phyloP scores from a whole-genome alignment of 2,329 filamentous ascomycete species.

The Phoma herbarum region DNA sequence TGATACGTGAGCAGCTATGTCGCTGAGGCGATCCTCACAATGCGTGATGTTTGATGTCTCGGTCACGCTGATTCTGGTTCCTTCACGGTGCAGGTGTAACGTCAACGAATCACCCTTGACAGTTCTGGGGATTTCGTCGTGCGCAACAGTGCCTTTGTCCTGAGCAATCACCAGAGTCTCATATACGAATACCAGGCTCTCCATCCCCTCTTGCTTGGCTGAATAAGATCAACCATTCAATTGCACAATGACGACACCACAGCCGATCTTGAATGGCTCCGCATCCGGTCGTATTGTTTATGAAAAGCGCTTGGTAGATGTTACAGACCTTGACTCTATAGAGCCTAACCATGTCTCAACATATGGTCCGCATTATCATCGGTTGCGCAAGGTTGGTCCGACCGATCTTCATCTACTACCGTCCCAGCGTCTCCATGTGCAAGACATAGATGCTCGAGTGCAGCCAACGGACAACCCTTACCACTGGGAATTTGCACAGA shows the following conservation, averaged over 20 bases:
- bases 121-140: neutral
- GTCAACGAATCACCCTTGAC: neutral
- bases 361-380: neutral
- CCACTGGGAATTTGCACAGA: slow-evolving; percentile 8
- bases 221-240: neutral
- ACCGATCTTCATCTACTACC: slow-evolving; percentile 1
- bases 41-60: neutral
- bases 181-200: neutral
- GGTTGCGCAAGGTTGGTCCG: neutral
- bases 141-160: slow-evolving; percentile 9
- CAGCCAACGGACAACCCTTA: slow-evolving; percentile 9
- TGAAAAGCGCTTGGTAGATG: neutral
- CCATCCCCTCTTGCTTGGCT: neutral
- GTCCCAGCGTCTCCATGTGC: neutral
- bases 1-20: neutral
- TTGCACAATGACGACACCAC: neutral
- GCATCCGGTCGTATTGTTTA: too few relatives aligned
- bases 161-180: neutral
- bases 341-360: neutral
- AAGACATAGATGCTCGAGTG: neutral
- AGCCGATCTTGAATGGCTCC: neutral
- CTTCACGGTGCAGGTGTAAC: neutral
- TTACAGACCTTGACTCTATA: neutral
- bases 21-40: slow-evolving; percentile 3
- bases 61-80: neutral